Conservation (phyloP, 2,329 filamentous ascomycete genomes). For the Ascochyta lentis region DNA sequence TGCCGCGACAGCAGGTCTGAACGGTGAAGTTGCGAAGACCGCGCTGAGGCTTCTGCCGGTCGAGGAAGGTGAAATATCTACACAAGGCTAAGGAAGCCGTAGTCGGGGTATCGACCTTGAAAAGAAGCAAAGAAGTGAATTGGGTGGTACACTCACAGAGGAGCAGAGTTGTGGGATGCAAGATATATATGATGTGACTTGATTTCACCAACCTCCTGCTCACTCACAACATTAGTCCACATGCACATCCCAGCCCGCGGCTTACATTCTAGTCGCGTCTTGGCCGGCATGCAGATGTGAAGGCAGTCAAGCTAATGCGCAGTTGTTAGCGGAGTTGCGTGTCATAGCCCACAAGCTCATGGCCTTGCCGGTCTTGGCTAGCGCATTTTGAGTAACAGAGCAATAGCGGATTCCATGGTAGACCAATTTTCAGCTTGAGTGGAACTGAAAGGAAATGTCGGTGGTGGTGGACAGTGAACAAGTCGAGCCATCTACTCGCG, state of each 20-base stretch:
- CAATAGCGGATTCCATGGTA: neutral
- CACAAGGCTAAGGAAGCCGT: neutral
- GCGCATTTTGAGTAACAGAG: neutral
- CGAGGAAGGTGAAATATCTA: neutral
- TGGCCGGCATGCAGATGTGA: neutral
- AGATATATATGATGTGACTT: slow-evolving; percentile 5
- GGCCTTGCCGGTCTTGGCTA: neutral
- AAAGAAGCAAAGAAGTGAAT: neutral
- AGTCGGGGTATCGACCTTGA: neutral
- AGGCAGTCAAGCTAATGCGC: neutral
- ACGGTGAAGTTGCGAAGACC: neutral
- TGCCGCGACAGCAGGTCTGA: neutral
- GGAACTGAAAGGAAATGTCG: neutral
- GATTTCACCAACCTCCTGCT: slow-evolving; percentile 2
- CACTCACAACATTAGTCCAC: neutral
- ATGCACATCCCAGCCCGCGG: slow-evolving; percentile 3
- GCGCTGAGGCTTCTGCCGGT: neutral
- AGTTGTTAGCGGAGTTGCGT: neutral
- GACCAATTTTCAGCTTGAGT: neutral
- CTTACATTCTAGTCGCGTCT: neutral
- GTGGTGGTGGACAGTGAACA: neutral
- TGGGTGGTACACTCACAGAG: neutral
- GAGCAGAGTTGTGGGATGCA: neutral
- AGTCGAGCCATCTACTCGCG: too few relatives aligned
- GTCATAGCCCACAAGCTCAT: neutral